phyloP scores from a whole-genome alignment of 176 grass and related monocot species.

The Oryza meyeriana region DNA sequence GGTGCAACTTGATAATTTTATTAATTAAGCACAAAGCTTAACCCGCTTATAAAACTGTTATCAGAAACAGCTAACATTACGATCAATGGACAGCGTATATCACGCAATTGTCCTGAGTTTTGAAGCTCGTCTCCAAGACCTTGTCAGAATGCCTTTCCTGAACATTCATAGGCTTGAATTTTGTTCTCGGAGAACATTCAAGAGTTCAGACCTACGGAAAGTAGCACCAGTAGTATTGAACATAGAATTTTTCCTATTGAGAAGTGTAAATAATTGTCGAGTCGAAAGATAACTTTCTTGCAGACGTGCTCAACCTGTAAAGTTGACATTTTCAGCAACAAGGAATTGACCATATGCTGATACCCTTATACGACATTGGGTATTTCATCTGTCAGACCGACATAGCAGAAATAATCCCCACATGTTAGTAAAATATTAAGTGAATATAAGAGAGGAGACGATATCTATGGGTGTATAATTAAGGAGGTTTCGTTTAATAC shows the following conservation, averaged over 20 bases:
- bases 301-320: neutral
- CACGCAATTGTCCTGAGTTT: neutral
- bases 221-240: neutral
- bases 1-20: neutral
- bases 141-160: neutral
- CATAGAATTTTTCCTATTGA: neutral
- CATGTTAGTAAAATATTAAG: no score
- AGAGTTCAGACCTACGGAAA: neutral
- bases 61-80: neutral
- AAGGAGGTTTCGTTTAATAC: no score
- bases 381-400: neutral
- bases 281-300: neutral
- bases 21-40: neutral
- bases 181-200: neutral
- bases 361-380: neutral
- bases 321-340: neutral
- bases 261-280: neutral
- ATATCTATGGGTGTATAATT: no score
- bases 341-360: neutral
- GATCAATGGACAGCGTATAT: neutral
- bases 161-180: neutral
- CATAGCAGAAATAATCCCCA: neutral
- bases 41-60: neutral
- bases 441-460: no score
- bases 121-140: neutral